phyloP scores from a whole-genome alignment of 805 yeast species.

The Yarrowia bubula region DNA sequence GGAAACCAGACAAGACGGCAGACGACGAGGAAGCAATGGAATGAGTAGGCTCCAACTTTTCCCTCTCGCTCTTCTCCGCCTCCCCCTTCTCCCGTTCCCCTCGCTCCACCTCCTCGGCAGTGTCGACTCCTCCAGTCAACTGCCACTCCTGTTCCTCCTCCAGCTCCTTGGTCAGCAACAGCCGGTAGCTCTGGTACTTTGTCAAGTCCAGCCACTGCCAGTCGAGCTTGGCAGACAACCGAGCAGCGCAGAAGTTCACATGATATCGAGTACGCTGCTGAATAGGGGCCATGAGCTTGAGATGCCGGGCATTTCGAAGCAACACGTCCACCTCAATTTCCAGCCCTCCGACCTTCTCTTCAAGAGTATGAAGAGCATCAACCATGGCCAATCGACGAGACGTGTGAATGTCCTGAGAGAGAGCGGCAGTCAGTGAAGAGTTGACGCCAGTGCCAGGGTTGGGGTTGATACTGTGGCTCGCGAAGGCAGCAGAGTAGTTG shows the following conservation, averaged over 20 bases:
- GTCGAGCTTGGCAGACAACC: slow-evolving; percentile 52
- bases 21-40: slow-evolving; percentile 3
- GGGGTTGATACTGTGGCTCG: slow-evolving; percentile 39
- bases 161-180: slow-evolving; percentile 40
- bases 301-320: slow-evolving; percentile 41
- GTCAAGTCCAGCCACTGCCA: slow-evolving; percentile 57
- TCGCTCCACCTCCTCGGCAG: background rate
- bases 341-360: slow-evolving; percentile 38
- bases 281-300: slow-evolving; percentile 55
- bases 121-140: background rate
- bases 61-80: background rate
- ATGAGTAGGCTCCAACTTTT: background rate
- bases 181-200: slow-evolving; percentile 45
- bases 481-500: slow-evolving; percentile 52
- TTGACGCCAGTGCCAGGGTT: slow-evolving; percentile 6
- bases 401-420: slow-evolving; percentile 2
- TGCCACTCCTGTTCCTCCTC: slow-evolving; percentile 28
- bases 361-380: slow-evolving; percentile 35
- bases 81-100: background rate
- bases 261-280: slow-evolving; percentile 52
- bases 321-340: slow-evolving; percentile 43
- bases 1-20: slow-evolving; percentile 11
- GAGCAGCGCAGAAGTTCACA: slow-evolving; percentile 46
- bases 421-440: background rate
- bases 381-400: slow-evolving; percentile 22